phyloP scores from a whole-genome alignment of 768 basidiomycete species.

The Zangia roseola region DNA sequence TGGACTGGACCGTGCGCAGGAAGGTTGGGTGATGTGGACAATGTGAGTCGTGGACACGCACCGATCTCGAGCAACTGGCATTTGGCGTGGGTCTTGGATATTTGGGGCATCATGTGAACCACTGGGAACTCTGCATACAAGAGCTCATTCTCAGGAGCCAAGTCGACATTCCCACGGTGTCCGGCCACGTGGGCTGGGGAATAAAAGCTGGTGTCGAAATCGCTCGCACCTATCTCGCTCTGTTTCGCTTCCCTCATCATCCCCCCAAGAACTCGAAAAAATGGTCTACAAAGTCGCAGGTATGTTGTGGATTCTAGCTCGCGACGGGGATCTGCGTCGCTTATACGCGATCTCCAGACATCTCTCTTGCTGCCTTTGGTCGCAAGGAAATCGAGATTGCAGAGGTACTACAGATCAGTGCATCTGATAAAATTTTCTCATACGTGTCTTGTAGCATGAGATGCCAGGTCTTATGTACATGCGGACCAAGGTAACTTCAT shows the following conservation, averaged over 20 bases:
- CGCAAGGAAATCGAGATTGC: constrained; percentile 99
- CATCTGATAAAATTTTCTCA: constrained; percentile 13
- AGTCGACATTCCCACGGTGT: constrained; percentile 24
- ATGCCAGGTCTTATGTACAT: constrained; percentile 97
- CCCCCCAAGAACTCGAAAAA: constrained; percentile 17
- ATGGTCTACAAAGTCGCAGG: constrained; percentile 94
- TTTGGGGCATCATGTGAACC: constrained; percentile 4
- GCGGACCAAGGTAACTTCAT: constrained; percentile 66
- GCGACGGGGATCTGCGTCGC: background rate
- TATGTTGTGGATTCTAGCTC: constrained; percentile 27
- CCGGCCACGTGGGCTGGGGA: constrained; percentile 26
- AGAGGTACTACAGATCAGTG: constrained; percentile 59
- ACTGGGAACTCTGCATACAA: background rate
- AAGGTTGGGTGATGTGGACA: constrained; percentile 5
- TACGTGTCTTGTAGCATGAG: constrained; percentile 61
- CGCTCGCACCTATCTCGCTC: constrained; percentile 15
- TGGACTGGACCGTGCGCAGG: constrained; percentile 41
- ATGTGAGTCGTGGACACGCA: constrained; percentile 7
- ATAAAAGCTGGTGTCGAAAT: constrained; percentile 31
- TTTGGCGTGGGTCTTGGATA: constrained; percentile 13
- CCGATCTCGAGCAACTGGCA: constrained; percentile 68
- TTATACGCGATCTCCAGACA: constrained; percentile 46
- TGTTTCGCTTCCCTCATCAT: constrained; percentile 28
- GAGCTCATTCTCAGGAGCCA: constrained; percentile 11
- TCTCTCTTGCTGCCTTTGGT: constrained; percentile 98